These are phyloP conservation scores for Fusarium euwallaceae DNA, from an alignment of 2,329 filamentous ascomycete genomes.

Conservation along the genomic window DNA sequence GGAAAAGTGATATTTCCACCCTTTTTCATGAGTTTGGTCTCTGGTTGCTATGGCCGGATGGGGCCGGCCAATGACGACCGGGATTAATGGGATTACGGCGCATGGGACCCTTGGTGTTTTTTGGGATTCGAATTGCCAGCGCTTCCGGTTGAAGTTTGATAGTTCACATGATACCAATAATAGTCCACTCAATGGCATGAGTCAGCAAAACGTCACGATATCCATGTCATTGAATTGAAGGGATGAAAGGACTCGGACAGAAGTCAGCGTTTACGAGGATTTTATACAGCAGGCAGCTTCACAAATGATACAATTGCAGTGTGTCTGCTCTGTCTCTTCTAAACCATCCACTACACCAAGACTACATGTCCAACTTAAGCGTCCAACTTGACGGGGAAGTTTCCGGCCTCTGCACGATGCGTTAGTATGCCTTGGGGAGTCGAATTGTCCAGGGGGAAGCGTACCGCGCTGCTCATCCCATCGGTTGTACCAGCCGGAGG, in stretches of 20 bases:
- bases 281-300: slow-evolving; percentile 48
- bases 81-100: slow-evolving; percentile 44
- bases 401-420: slow-evolving; percentile 70
- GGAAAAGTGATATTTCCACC: slow-evolving; percentile 20
- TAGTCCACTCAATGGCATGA: slow-evolving; percentile 21
- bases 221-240: neutral
- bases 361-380: slow-evolving; percentile 57
- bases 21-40: neutral
- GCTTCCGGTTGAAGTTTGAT: slow-evolving; percentile 26
- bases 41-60: slow-evolving; percentile 4
- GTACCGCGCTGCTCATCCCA: slow-evolving; percentile 98
- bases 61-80: slow-evolving; percentile 36
- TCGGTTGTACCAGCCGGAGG: slow-evolving; percentile 90
- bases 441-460: slow-evolving; percentile 50
- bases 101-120: slow-evolving; percentile 34
- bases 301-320: slow-evolving; percentile 56
- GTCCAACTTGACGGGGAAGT: slow-evolving; percentile 76
- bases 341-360: slow-evolving; percentile 45
- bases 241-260: slow-evolving; percentile 26
- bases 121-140: slow-evolving; percentile 32
- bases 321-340: slow-evolving; percentile 49
- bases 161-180: slow-evolving; percentile 39
- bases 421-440: slow-evolving; percentile 45
- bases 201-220: slow-evolving; percentile 30
- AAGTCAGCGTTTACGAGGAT: slow-evolving; percentile 40